Evolutionary conservation across 805 yeast genomes (phyloP).

Genomic region (Nakazawaea anatomiae): DNA sequence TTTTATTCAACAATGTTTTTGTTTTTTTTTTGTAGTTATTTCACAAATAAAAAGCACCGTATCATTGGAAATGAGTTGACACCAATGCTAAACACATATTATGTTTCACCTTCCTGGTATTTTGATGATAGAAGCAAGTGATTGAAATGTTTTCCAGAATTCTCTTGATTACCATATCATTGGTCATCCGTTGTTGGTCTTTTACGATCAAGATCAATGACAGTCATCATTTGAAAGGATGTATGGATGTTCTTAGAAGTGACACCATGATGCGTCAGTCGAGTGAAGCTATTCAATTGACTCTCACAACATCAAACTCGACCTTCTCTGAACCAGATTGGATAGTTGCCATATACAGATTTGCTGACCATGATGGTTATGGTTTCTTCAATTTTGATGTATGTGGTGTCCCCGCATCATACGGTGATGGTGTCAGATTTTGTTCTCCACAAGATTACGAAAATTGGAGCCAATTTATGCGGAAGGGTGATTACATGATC

Average conservation of each 20-base stretch:
- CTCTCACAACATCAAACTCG: not conserved
- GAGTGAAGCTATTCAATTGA: not conserved
- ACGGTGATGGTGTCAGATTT: not conserved
- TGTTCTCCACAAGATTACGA: not conserved
- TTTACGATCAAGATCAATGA: not conserved
- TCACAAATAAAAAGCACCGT: too few relatives aligned
- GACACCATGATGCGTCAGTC: not conserved
- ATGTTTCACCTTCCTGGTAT: not conserved
- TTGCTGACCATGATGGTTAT: not conserved
- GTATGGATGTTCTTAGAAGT: not conserved
- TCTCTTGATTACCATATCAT: not conserved
- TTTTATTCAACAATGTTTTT: too few relatives aligned
- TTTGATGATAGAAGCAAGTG: not conserved
- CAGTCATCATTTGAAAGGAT: not conserved
- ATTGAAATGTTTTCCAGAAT: not conserved
- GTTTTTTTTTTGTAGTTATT: too few relatives aligned
- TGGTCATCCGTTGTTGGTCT: not conserved
- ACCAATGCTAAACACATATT: not conserved
- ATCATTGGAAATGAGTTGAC: too few relatives aligned
- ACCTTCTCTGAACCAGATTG: not conserved
- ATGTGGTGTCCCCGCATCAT: not conserved
- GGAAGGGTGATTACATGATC: not conserved
- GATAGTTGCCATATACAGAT: not conserved
- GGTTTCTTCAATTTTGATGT: not conserved
- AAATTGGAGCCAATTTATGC: not conserved